Evolutionary conservation across 345 rosid genomes (phyloP).

Genomic region (Cardamine chenopodiifolia): DNA sequence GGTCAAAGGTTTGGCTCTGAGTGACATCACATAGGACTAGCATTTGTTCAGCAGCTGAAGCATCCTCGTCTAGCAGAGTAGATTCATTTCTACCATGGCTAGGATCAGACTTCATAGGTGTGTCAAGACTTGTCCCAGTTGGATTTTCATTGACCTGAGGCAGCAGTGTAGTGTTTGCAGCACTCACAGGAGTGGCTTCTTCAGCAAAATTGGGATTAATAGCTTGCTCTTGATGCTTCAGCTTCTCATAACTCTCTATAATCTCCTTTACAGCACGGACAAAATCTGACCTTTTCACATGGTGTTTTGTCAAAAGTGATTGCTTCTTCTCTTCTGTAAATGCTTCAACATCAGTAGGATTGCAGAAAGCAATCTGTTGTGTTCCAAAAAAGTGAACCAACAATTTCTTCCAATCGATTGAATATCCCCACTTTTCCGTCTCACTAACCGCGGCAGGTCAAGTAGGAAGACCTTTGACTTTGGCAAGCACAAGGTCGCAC

Average conservation of each 20-base stretch:
- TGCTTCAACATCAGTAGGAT: constrained; percentile 88
- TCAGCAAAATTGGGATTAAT: constrained; percentile 54
- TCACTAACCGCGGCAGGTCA: constrained; percentile 99
- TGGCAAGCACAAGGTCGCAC: constrained; percentile 98
- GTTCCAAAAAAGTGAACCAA: constrained; percentile 95
- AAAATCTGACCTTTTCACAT: constrained; percentile 92
- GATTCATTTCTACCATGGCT: constrained; percentile 47
- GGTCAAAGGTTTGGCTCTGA: too few species aligned
- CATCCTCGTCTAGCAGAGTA: constrained; percentile 46
- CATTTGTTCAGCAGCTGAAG: constrained; percentile 45
- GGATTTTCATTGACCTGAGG: constrained; percentile 52
- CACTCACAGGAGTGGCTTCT: constrained; percentile 49
- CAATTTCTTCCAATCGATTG: constrained; percentile 89
- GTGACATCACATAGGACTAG: constrained; percentile 43
- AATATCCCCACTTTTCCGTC: constrained; percentile 93
- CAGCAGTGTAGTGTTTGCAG: constrained; percentile 53
- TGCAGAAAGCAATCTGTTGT: constrained; percentile 98
- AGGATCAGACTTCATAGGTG: constrained; percentile 42
- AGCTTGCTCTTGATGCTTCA: constrained; percentile 62
- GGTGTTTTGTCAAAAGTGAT: constrained; percentile 77
- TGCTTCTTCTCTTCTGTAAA: constrained; percentile 97
- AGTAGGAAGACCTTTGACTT: constrained; percentile 95
- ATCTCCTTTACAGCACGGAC: constrained; percentile 95
- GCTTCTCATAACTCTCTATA: constrained; percentile 75
- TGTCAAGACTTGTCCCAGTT: constrained; percentile 49